Evolutionary conservation across 306 rosid genomes (phyloP).

Genomic region (Cercis canadensis): DNA sequence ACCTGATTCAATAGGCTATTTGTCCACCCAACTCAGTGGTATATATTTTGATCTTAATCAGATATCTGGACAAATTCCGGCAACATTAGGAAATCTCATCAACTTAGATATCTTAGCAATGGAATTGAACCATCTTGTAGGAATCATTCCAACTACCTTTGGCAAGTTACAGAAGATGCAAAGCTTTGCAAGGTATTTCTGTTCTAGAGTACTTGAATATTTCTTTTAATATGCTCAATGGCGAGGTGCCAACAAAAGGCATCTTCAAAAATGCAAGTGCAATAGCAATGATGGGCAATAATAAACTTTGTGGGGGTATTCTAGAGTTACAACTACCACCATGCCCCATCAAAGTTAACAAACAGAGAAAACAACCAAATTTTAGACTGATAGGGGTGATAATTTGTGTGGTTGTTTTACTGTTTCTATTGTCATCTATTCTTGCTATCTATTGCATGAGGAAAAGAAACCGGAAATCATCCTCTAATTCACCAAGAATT

Average conservation of each 20-base stretch:
- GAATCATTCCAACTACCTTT: background rate
- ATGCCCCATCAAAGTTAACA: background rate
- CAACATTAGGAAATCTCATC: background rate
- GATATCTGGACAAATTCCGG: background rate
- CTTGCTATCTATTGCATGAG: background rate
- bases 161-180: background rate
- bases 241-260: background rate
- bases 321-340: background rate
- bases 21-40: background rate
- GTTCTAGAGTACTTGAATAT: background rate
- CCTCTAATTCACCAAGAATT: background rate
- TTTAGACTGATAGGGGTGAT: background rate
- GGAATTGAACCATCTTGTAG: background rate
- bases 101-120: background rate
- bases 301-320: slow-evolving; percentile 18
- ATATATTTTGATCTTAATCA: background rate
- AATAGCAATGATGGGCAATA: background rate
- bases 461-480: background rate
- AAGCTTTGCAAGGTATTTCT: background rate
- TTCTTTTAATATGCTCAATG: background rate
- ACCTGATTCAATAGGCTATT: background rate
- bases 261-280: background rate
- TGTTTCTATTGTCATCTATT: background rate
- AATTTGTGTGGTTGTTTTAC: background rate
- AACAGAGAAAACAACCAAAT: background rate